These are phyloP conservation scores for Grosmannia huntii DNA, from an alignment of 2,329 filamentous ascomycete genomes.

Conservation along the genomic window DNA sequence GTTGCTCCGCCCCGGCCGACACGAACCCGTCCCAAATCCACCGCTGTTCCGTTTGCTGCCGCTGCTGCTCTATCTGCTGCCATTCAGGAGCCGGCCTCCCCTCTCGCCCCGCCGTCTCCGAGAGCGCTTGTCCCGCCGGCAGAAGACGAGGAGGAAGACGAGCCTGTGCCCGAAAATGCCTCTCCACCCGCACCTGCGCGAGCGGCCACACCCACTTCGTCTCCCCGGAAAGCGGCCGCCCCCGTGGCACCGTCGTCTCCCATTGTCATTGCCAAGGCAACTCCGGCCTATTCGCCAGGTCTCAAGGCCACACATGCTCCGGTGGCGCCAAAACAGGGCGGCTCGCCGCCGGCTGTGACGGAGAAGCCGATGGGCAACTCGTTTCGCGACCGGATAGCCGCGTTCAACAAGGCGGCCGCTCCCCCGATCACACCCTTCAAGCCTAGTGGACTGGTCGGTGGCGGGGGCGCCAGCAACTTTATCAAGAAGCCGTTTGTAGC, in stretches of 20 bases:
- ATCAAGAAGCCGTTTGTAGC: constrained; percentile 97
- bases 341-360: constrained; percentile 43
- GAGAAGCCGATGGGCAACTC: constrained; percentile 67
- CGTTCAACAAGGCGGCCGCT: constrained; percentile 84
- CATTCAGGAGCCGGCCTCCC: constrained; percentile 11
- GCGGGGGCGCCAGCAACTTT: constrained; percentile 46
- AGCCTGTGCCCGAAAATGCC: constrained; percentile 14
- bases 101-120: constrained; percentile 10
- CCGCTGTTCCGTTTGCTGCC: constrained; percentile 10
- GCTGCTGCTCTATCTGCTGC: constrained; percentile 6
- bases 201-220: neutral
- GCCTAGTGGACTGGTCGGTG: constrained; percentile 49
- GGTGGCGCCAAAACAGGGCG: constrained; percentile 21
- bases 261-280: constrained; percentile 8
- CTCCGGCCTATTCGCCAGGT: constrained; percentile 19
- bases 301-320: constrained; percentile 29
- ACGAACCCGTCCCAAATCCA: constrained; percentile 47
- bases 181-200: neutral
- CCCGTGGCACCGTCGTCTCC: constrained; percentile 11
- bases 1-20: constrained; percentile 76
- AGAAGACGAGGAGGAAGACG: constrained; percentile 11
- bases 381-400: constrained; percentile 91
- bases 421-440: constrained; percentile 86
- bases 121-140: constrained; percentile 18
- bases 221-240: neutral